Evolutionary conservation across 1,139 yeast genomes (phyloP).

Genomic region (Yamadazyma dushanensis): DNA sequence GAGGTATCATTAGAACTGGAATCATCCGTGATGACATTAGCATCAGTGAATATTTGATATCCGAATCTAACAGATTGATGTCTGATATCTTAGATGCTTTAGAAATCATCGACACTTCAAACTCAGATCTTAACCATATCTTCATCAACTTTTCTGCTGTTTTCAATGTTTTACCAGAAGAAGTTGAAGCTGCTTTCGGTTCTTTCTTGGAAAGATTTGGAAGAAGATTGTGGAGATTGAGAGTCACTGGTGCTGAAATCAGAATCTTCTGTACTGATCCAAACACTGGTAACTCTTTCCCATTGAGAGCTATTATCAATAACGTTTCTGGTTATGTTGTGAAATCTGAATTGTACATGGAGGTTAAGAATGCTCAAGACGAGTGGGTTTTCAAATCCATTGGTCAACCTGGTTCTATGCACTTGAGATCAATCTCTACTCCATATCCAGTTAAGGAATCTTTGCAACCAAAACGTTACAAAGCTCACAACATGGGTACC

Average conservation of each 20-base stretch:
- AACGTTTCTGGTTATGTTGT: slow-evolving; percentile 97
- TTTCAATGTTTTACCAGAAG: slow-evolving; percentile 90
- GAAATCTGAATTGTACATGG: slow-evolving; percentile 90
- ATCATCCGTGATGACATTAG: slow-evolving; percentile 89
- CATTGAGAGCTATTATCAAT: slow-evolving; percentile 93
- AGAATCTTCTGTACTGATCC: slow-evolving; percentile 94
- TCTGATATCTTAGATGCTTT: slow-evolving; percentile 91
- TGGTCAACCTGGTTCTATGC: slow-evolving; percentile 96
- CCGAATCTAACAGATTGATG: slow-evolving; percentile 96
- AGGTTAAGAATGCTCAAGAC: slow-evolving; percentile 85
- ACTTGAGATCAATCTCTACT: slow-evolving; percentile 89
- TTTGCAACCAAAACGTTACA: slow-evolving; percentile 96
- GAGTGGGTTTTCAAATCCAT: slow-evolving; percentile 97
- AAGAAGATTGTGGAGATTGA: slow-evolving; percentile 91
- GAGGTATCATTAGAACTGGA: slow-evolving; percentile 97
- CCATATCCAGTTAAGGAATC: slow-evolving; percentile 98
- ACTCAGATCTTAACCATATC: slow-evolving; percentile 94
- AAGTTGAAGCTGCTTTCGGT: slow-evolving; percentile 96
- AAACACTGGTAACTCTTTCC: slow-evolving; percentile 83
- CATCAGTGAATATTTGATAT: slow-evolving; percentile 88
- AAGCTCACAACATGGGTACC: slow-evolving; percentile 97
- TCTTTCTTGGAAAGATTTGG: slow-evolving; percentile 98
- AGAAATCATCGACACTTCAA: slow-evolving; percentile 91
- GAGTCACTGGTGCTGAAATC: slow-evolving; percentile 96
- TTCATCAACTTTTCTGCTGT: slow-evolving; percentile 95